Base-by-base conservation (phyloP, 495 filamentous ascomycete species). In the Tuber melanosporum region DNA sequence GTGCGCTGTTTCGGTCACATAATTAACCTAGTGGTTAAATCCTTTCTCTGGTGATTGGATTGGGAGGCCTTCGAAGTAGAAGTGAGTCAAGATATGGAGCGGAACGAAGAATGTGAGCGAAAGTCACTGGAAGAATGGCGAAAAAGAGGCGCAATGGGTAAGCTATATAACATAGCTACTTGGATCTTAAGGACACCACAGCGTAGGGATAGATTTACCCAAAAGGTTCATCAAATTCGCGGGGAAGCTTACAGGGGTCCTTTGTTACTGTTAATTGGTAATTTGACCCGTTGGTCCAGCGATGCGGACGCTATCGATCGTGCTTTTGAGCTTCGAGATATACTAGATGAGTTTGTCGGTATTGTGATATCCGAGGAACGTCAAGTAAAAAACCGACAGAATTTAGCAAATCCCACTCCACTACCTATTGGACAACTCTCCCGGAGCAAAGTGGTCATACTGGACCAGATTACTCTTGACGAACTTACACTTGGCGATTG, bases 1-100 rank as follows among this genome's bases (percentile, higher is more conserved):
- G n/a, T 76, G 1, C 22, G 70, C 22, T 76, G 70, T 47, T n/a
- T 45, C 9, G n/a, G 70, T 41, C 70, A 74, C 26, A 52, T 76
- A 0, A 74, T 76, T 4, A 76, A 76, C 12, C 7, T 76, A 0
- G n/a, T 52, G 0, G 9, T 74, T 26, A 73, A 76, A 73, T 14
- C n/a, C 0, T 74, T 76, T 39, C 43, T 76, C 3, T 47, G 20
- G 9, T n/a, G 70, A 2, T 43, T 44, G 4, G 73, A 75, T 75
- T 41, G 20, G 17, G 46, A 75, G 45, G n/a, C 43, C 0, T 41
- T 76, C 1, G 71, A 15, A 3, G 4, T 15, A 15, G 36, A 44
- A 5, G 71, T 72, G 42, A 5, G 57, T 17, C 57, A 32, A 32
- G n/a, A 66, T 66, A 17, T 32, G 1, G n/a, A 66, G n/a, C 12